Percentiles rank a stretch among this genome's conserved stretches.
Conservation (phyloP, 345 rosid genomes). For the Acer campestre region DNA sequence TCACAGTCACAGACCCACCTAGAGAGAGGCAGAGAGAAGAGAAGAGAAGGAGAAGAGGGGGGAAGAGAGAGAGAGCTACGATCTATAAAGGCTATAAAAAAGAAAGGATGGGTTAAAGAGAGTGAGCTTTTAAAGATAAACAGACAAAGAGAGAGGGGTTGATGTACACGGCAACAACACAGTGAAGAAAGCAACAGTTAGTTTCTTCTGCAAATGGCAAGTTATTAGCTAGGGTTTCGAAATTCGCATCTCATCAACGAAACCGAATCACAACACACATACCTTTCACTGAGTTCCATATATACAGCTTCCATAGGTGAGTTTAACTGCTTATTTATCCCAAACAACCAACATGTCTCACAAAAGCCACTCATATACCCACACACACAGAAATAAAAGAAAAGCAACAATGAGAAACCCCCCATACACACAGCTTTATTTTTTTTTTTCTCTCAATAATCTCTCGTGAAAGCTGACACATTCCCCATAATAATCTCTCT, state of each 20-base stretch:
- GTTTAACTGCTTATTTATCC: conserved; percentile 27
- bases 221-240: conserved; percentile 39
- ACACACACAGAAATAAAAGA: background rate
- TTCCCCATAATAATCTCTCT: conserved; percentile 10
- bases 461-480: conserved; percentile 38
- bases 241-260: conserved; percentile 19
- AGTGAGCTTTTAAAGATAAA: conserved; percentile 1
- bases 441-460: conserved; percentile 14
- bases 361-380: conserved; percentile 24
- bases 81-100: background rate
- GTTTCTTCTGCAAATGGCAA: conserved; percentile 37
- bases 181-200: conserved; percentile 22
- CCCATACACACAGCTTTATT: background rate
- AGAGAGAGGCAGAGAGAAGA: background rate
- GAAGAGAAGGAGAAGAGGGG: too few species aligned
- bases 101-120: conserved; percentile 14
- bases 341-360: conserved; percentile 60
- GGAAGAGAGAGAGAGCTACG: background rate
- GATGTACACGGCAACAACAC: conserved; percentile 15
- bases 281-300: conserved; percentile 17
- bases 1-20: conserved; percentile 3
- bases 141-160: background rate
- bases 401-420: background rate
- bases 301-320: conserved; percentile 26
- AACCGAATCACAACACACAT: too few species aligned